Evolutionary conservation across 306 rosid species (phyloP), one percentile per base, ranked within the genome.

Genomic region (Chamaecrista fasciculata): DNA sequence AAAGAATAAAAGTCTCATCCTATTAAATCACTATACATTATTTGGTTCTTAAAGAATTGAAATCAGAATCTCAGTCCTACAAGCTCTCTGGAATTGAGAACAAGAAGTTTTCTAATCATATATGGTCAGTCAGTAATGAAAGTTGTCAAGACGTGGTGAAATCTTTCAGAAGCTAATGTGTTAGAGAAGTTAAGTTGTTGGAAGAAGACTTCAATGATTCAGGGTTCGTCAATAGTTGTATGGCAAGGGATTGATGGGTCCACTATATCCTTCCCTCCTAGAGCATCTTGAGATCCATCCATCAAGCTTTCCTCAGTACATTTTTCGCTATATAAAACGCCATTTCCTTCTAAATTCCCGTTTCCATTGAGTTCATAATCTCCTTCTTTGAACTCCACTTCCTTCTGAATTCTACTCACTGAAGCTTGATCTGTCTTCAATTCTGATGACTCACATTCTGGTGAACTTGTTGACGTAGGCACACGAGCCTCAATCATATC

Each of bases 291-390:
- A 21, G 81, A 29, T 37, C 51, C 64, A 60, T 52, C 55, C 72
- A 46, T 15, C 57, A 72, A 51, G 55, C 71, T 81, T 31, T 80
- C 83, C 64, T 84, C 82, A 58, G 59, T 72, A 18, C 67, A 88
- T 46, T 75, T 82, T 36, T 81, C 70, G 67, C 83, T 48, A 70
- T 40, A 21, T 16, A 84, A 63, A 67, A 79, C 84, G 57, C 93
- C 96, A 36, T 90, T 87, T 74, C 83, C 95, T 63, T 78, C 78
- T 39, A 78, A 69, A 67, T 52, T 63, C 73, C 57, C 79, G 25
- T 83, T 39, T 65, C 46, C 78, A 68, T 76, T 70, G 63, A 76
- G 76, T 53, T 81, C 83, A 71, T 63, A 21, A 29, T 69, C 77
- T 11, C 55, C 71, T 40, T 76, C 70, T 40, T 65, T 84, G 23